Conservation (phyloP, 1,284 basidiomycete genomes). For the Ceratobasidium sp. region DNA sequence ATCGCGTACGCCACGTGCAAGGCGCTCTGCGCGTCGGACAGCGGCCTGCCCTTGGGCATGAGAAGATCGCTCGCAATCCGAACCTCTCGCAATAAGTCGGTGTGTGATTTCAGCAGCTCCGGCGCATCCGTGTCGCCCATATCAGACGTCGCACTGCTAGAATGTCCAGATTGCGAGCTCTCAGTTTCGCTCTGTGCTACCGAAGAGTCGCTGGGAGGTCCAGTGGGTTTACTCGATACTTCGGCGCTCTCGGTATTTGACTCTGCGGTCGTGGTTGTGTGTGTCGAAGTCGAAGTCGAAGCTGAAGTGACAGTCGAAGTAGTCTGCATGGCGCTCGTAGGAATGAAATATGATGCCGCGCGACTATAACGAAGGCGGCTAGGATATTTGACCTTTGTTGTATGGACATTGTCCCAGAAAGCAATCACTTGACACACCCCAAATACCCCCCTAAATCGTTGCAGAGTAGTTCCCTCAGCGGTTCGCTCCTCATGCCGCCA, state of each 20-base stretch:
- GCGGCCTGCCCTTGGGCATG: neutral
- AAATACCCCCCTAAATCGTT: neutral
- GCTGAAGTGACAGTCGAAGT: no score
- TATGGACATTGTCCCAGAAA: neutral
- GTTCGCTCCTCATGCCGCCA: neutral
- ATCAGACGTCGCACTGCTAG: neutral
- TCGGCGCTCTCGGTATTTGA: neutral
- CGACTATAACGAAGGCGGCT: neutral
- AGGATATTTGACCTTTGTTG: neutral
- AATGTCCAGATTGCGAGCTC: neutral
- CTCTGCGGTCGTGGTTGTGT: no score
- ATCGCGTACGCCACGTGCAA: neutral
- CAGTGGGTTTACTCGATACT: neutral
- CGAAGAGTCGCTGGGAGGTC: no score
- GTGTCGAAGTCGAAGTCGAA: neutral
- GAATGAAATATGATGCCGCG: neutral
- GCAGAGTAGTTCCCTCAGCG: neutral
- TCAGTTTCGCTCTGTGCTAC: neutral
- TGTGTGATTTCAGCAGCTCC: neutral
- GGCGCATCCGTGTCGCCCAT: neutral
- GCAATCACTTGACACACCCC: constrained; percentile 1
- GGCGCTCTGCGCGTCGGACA: neutral
- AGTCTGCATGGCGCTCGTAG: neutral
- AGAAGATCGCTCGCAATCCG: neutral
- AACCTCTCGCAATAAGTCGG: neutral